phyloP scores from a whole-genome alignment of 257 asterid species.

The Cynanchum wilfordii region DNA sequence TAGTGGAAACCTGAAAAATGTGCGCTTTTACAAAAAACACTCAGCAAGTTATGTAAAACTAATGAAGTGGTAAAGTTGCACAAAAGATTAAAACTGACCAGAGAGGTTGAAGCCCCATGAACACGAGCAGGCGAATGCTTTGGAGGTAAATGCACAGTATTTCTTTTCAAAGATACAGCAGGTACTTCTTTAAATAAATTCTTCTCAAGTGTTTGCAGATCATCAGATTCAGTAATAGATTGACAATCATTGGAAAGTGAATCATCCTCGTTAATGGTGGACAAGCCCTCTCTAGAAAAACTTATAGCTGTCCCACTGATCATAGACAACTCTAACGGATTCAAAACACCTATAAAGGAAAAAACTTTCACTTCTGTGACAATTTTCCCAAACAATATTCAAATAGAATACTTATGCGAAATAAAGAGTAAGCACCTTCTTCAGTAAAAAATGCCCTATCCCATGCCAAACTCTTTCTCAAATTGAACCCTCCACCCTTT shows the following conservation, averaged over 20 bases:
- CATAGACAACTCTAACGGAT: slow-evolving; percentile 74
- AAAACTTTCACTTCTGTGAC: not conserved
- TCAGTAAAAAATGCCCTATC: slow-evolving; percentile 88
- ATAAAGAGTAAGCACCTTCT: slow-evolving; percentile 47
- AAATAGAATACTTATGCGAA: not conserved
- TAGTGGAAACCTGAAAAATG: slow-evolving; percentile 46
- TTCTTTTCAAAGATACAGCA: slow-evolving; percentile 25
- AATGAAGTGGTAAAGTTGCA: slow-evolving; percentile 3
- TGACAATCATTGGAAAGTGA: slow-evolving; percentile 26
- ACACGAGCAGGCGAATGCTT: slow-evolving; percentile 38
- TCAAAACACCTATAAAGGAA: slow-evolving; percentile 59
- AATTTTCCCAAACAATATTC: not conserved
- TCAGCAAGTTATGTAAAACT: slow-evolving; percentile 17
- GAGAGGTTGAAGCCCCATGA: slow-evolving; percentile 27
- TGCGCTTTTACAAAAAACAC: slow-evolving; percentile 14
- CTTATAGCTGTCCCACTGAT: slow-evolving; percentile 49
- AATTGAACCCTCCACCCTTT: slow-evolving; percentile 60
- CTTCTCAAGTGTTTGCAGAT: slow-evolving; percentile 23
- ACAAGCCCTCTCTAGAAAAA: slow-evolving; percentile 39
- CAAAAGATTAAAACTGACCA: slow-evolving; percentile 35
- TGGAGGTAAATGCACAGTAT: slow-evolving; percentile 27
- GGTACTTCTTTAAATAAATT: slow-evolving; percentile 25
- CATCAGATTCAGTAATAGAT: slow-evolving; percentile 15
- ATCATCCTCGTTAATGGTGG: slow-evolving; percentile 36
- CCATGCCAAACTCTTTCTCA: slow-evolving; percentile 96